phyloP scores from a whole-genome alignment of 1,284 basidiomycete genomes.

The Sporisorium sorghi region DNA sequence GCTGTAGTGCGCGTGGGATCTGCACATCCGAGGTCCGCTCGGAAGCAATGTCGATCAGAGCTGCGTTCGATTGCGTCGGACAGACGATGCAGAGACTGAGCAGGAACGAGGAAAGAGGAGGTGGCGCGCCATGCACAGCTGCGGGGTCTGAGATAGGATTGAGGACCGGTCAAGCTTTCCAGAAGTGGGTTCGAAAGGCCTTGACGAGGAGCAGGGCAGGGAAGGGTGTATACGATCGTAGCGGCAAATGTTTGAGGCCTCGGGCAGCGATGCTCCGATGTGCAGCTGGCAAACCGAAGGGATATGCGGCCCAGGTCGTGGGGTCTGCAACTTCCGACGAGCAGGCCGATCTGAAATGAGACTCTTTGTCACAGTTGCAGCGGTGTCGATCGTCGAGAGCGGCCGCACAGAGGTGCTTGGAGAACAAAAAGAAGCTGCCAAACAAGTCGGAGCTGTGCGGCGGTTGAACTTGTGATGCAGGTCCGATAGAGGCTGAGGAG shows the following conservation, averaged over 20 bases:
- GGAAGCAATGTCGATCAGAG: constrained; percentile 49
- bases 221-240: background rate
- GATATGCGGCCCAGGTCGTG: constrained; percentile 15
- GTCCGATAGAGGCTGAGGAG: constrained; percentile 17
- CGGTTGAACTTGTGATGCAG: constrained; percentile 18
- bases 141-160: constrained; percentile 13
- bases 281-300: constrained; percentile 34
- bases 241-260: constrained; percentile 11
- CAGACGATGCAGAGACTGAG: constrained; percentile 7
- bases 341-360: background rate
- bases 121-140: constrained; percentile 4
- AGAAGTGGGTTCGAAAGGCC: background rate
- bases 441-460: constrained; percentile 14
- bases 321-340: constrained; percentile 15
- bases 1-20: constrained; percentile 11
- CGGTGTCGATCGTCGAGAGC: background rate
- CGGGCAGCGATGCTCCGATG: constrained; percentile 28
- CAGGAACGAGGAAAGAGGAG: background rate
- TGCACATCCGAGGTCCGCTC: constrained; percentile 38
- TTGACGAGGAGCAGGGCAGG: constrained; percentile 1
- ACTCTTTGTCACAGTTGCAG: too few species aligned
- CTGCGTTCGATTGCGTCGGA: constrained; percentile 23
- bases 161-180: background rate
- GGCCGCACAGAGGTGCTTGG: background rate
- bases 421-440: constrained; percentile 13